Base-by-base conservation (phyloP, 768 basidiomycete genomes). In the Collybiopsis luxurians region DNA sequence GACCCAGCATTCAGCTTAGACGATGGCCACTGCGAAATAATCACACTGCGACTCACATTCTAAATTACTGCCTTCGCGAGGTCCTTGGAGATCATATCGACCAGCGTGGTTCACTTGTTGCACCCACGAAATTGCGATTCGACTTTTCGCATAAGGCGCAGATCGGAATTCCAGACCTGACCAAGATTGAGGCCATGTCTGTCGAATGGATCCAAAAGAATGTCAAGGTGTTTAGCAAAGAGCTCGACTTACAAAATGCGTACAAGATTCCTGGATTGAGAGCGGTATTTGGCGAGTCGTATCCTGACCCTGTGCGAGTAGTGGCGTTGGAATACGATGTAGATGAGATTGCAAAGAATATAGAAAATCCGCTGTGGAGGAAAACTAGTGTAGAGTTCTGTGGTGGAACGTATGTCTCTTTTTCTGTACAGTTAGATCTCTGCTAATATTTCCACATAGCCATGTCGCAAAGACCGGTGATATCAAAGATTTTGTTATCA, bases 31-130 rank as follows among this genome's bases (percentile, higher is more conserved):
- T 99, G 49, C 87, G 95, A 53, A 98, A 94, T 73, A 99, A 99
- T 67, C 97, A 99, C 75, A 98, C 97, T 26, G 97, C 89, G 21
- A 99, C 97, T 0, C 97, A 99, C 69, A 97, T 99, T 64, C 89
- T 99, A 64, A 99, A 99, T 77, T 99, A 80, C 66, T 84, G 78
- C 53, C 83, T 99, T 2, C 90, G 97, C 34, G 97, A 98, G 67
- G 84, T 93, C 11, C 85, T 98, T 11, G 97, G 97, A 24, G 95
- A 98, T 68, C 97, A 98, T 66, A 89, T 98, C 58, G 97, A 98
- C 71, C 97, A 99, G 70, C 97, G 92, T 68, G 97, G 97, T 30
- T 98, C 97, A 3, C 84, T 99, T 45, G 97, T 99, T 60, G 95
- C 97, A 1, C 93, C 95, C 0, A 85, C 87, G 23, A 98, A 97